phyloP scores from a whole-genome alignment of 2,329 filamentous ascomycete species.

The Colletotrichum agaves region DNA sequence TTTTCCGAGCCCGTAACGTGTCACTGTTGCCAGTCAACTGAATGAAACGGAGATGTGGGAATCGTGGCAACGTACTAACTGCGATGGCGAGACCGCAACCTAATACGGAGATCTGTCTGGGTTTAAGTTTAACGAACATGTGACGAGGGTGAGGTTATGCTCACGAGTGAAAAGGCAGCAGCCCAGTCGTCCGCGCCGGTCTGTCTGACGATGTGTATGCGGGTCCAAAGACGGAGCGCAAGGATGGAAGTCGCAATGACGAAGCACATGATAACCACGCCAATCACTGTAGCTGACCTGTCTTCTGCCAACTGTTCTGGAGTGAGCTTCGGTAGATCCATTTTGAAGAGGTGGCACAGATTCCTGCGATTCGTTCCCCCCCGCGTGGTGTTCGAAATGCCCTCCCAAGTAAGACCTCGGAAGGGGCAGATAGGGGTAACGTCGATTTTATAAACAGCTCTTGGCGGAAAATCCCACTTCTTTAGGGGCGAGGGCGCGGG shows the following conservation, averaged over 20 bases:
- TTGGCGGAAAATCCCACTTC: background rate
- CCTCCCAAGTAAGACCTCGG: background rate
- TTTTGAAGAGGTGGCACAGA: background rate
- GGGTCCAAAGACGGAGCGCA: slow-evolving; percentile 41
- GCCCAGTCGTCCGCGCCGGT: slow-evolving; percentile 43
- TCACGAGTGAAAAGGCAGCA: slow-evolving; percentile 41
- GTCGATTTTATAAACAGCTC: background rate
- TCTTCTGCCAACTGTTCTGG: slow-evolving; percentile 29
- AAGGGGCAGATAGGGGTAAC: background rate
- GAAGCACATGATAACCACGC: slow-evolving; percentile 39
- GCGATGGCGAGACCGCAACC: slow-evolving; percentile 18
- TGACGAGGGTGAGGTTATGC: background rate
- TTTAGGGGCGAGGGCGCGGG: too few species aligned
- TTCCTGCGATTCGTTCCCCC: background rate
- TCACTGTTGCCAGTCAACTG: slow-evolving; percentile 17
- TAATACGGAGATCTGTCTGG: slow-evolving; percentile 6
- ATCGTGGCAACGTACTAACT: slow-evolving; percentile 8
- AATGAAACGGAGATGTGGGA: too few species aligned
- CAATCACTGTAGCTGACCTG: slow-evolving; percentile 35
- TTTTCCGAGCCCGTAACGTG: slow-evolving; percentile 38
- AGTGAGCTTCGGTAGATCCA: slow-evolving; percentile 24
- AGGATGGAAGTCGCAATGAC: slow-evolving; percentile 37
- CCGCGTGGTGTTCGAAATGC: too few species aligned
- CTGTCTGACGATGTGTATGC: slow-evolving; percentile 41
- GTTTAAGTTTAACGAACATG: background rate